Conservation (phyloP, 805 yeast genomes). For the Barnettozyma populi region DNA sequence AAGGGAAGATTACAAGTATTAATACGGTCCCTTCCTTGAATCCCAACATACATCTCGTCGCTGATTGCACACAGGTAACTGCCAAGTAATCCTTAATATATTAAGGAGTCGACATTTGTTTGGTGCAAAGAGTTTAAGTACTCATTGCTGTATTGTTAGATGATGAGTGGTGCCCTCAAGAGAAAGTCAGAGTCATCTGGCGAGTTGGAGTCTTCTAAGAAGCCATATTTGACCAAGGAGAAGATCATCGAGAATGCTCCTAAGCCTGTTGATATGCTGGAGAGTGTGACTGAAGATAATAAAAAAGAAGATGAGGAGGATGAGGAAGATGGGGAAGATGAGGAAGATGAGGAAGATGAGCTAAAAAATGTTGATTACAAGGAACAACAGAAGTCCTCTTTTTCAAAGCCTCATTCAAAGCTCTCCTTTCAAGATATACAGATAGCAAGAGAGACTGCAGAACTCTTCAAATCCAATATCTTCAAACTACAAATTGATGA, state of each 20-base stretch:
- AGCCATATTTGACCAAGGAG: slow-evolving; percentile 17
- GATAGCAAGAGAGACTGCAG: slow-evolving; percentile 89
- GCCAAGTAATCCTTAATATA: not conserved
- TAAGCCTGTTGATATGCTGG: slow-evolving; percentile 4
- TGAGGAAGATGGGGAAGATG: too few relatives aligned
- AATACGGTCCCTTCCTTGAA: not conserved
- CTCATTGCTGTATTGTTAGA: not conserved
- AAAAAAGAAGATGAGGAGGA: slow-evolving; percentile 29
- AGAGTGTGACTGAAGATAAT: slow-evolving; percentile 18
- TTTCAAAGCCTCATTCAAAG: slow-evolving; percentile 20
- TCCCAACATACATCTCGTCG: not conserved
- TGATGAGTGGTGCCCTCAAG: slow-evolving; percentile 4
- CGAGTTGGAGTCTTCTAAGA: slow-evolving; percentile 16
- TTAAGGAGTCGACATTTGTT: not conserved
- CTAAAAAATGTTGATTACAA: slow-evolving; percentile 17
- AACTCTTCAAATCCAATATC: slow-evolving; percentile 88
- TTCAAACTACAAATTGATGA: slow-evolving; percentile 95
- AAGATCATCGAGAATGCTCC: slow-evolving; percentile 18
- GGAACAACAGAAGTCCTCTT: slow-evolving; percentile 3
- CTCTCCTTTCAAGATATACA: slow-evolving; percentile 79
- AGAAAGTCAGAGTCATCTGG: slow-evolving; percentile 17
- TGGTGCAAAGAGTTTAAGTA: not conserved
- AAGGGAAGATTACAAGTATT: not conserved
- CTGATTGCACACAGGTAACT: not conserved
- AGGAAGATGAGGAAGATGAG: slow-evolving; percentile 27